Percentiles rank a stretch among this genome's conserved stretches.
Conservation (phyloP, 495 filamentous ascomycete genomes). For the Aspergillus egyptiacus region DNA sequence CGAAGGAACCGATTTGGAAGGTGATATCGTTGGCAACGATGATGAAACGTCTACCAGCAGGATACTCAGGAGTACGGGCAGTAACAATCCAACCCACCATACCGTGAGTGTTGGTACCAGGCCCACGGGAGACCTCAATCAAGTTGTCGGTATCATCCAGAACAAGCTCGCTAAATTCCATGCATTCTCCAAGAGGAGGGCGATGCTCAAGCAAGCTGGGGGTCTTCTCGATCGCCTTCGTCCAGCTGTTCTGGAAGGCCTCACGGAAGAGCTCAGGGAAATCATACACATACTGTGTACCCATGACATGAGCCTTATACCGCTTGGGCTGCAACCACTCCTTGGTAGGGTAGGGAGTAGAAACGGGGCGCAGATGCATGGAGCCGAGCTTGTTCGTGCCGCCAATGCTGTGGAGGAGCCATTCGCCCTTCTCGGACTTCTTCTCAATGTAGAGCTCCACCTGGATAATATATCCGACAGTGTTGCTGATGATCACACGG, state of each 20-base stretch:
- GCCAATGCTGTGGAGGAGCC: conserved; percentile 97
- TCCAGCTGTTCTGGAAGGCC: conserved; percentile 95
- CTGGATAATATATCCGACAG: conserved; percentile 96
- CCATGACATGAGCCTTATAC: conserved; percentile 98
- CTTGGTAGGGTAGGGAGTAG: conserved; percentile 93
- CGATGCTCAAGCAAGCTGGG: conserved; percentile 70
- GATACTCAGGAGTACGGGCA: conserved; percentile 97
- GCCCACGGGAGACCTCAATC: conserved; percentile 85
- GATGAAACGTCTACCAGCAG: conserved; percentile 82
- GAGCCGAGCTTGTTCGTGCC: conserved; percentile 90
- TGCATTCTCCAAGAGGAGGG: conserved; percentile 81
- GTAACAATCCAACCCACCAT: conserved; percentile 99
- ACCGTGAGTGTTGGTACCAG: conserved; percentile 89
- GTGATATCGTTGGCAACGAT: conserved; percentile 99
- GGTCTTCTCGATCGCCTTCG: conserved; percentile 61
- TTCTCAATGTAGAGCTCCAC: conserved; percentile 96
- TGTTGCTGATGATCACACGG: conserved; percentile 96
- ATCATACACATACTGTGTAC: conserved; percentile 98
- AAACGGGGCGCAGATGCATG: conserved; percentile 88
- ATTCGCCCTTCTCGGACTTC: conserved; percentile 94
- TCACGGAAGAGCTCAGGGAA: conserved; percentile 99
- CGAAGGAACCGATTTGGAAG: conserved; percentile 97
- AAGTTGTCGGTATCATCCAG: conserved; percentile 90
- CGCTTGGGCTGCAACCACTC: conserved; percentile 98
- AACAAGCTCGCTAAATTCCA: conserved; percentile 90